A percentile compares a stretch with the other conserved stretches of the same genome.
These are phyloP conservation scores for Ascochyta clinopodiicola DNA, from an alignment of 2,329 filamentous ascomycete species.

Conservation along the genomic window DNA sequence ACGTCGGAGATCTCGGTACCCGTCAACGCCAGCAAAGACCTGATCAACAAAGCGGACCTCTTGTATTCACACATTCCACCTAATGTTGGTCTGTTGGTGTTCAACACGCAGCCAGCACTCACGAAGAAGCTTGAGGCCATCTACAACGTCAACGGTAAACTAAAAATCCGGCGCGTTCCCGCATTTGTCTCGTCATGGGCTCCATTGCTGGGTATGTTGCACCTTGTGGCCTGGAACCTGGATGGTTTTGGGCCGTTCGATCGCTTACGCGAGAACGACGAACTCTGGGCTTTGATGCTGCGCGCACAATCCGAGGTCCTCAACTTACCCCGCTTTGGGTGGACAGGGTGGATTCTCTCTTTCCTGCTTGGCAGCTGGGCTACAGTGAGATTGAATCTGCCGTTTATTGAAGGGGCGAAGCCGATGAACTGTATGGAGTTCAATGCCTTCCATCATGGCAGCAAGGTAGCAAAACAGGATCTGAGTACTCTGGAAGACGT, in stretches of 20 bases:
- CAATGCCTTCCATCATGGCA: constrained; percentile 31
- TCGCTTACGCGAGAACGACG: constrained; percentile 13
- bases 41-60: constrained; percentile 21
- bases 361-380: constrained; percentile 22
- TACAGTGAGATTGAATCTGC: constrained; percentile 13
- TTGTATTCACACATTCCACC: constrained; percentile 8
- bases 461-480: constrained; percentile 29
- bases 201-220: constrained; percentile 14
- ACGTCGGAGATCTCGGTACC: constrained; percentile 23
- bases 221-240: constrained; percentile 20
- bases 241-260: constrained; percentile 22
- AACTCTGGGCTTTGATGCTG: constrained; percentile 25
- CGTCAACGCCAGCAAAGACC: constrained; percentile 3
- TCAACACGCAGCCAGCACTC: constrained; percentile 18
- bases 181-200: constrained; percentile 2
- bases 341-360: constrained; percentile 27
- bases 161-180: constrained; percentile 9
- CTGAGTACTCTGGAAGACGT: constrained; percentile 19
- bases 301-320: constrained; percentile 25
- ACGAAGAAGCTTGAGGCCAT: constrained; percentile 11
- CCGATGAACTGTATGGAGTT: constrained; percentile 23
- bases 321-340: constrained; percentile 23
- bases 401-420: constrained; percentile 6
- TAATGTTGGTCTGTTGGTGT: constrained; percentile 9
- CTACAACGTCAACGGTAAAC: constrained; percentile 16